Conservation (phyloP, 495 filamentous ascomycete genomes). For the Aspergillus bertholletiae region DNA sequence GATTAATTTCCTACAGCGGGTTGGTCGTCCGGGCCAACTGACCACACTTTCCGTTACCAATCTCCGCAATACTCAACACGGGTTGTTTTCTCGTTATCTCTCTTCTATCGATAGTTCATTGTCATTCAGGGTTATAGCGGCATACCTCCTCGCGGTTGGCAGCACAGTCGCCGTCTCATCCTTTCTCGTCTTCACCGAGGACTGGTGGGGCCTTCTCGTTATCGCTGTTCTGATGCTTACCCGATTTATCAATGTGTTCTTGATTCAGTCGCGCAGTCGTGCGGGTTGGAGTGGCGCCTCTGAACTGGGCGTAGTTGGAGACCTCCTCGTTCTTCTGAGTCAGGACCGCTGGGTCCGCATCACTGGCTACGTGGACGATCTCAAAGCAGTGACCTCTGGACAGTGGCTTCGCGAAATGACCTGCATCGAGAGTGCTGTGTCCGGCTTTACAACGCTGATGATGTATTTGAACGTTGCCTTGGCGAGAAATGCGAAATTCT, state of each 20-base stretch:
- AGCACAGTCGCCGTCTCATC: no score
- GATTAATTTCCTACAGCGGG: constrained; percentile 43
- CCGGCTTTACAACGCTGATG: constrained; percentile 46
- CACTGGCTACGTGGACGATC: constrained; percentile 48
- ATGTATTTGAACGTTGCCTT: constrained; percentile 53
- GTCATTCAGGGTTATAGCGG: no score
- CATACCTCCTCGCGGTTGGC: no score
- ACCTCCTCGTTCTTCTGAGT: constrained; percentile 30
- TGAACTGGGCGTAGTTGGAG: constrained; percentile 32
- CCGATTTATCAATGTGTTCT: constrained; percentile 49
- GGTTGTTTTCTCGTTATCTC: no score
- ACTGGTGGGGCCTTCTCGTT: constrained; percentile 2
- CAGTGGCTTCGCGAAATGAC: constrained; percentile 54
- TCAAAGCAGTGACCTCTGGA: constrained; percentile 54
- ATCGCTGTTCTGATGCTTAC: constrained; percentile 17
- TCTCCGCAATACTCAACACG: not conserved
- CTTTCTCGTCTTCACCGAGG: not conserved
- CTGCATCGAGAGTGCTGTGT: constrained; percentile 44
- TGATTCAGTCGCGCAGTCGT: constrained; percentile 43
- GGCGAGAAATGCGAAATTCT: constrained; percentile 45
- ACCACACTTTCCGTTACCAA: constrained; percentile 42
- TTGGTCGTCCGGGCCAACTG: constrained; percentile 41
- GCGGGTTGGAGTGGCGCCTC: constrained; percentile 31
- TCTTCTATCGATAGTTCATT: no score
- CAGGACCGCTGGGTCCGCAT: constrained; percentile 42